Conservation (phyloP, 1,284 basidiomycete genomes). For the Trametes hirsuta region DNA sequence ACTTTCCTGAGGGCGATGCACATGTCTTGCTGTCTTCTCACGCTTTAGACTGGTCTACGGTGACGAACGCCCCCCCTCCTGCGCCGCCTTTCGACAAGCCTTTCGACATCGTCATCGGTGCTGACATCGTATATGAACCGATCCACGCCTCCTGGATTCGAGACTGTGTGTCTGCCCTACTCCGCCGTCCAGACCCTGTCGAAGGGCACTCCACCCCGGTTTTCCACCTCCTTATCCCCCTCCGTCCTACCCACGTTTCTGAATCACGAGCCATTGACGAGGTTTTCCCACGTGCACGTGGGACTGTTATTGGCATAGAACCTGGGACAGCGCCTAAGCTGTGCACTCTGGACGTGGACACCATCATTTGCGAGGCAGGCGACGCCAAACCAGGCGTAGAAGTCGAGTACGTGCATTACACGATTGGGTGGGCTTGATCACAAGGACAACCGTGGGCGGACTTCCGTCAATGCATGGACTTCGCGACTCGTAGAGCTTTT, state of each 20-base stretch:
- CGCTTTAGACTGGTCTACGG: slow-evolving; percentile 67
- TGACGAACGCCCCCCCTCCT: not conserved
- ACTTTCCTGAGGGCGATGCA: slow-evolving; percentile 45
- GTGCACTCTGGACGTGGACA: slow-evolving; percentile 52
- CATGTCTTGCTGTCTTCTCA: slow-evolving; percentile 38
- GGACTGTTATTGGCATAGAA: not conserved
- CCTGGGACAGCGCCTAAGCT: slow-evolving; percentile 29
- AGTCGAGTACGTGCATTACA: slow-evolving; percentile 66
- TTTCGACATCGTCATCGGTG: slow-evolving; percentile 74
- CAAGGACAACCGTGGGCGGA: not conserved
- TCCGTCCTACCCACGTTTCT: slow-evolving; percentile 62
- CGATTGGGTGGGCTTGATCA: slow-evolving; percentile 58
- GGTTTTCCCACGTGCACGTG: slow-evolving; percentile 48
- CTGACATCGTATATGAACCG: slow-evolving; percentile 78
- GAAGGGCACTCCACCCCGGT: slow-evolving; percentile 21
- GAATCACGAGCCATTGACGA: slow-evolving; percentile 64
- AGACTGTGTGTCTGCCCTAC: slow-evolving; percentile 53
- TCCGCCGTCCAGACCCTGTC: slow-evolving; percentile 45
- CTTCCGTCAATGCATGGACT: too few species aligned
- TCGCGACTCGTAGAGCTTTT: too few species aligned
- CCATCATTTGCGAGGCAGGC: slow-evolving; percentile 55
- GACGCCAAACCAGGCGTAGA: slow-evolving; percentile 36
- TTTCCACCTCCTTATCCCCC: slow-evolving; percentile 79
- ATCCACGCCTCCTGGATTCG: slow-evolving; percentile 72
- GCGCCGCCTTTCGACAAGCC: slow-evolving; percentile 38